Evolutionary conservation across 768 basidiomycete species (phyloP).

Genomic region (Lanmaoa pseudosensibilis): DNA sequence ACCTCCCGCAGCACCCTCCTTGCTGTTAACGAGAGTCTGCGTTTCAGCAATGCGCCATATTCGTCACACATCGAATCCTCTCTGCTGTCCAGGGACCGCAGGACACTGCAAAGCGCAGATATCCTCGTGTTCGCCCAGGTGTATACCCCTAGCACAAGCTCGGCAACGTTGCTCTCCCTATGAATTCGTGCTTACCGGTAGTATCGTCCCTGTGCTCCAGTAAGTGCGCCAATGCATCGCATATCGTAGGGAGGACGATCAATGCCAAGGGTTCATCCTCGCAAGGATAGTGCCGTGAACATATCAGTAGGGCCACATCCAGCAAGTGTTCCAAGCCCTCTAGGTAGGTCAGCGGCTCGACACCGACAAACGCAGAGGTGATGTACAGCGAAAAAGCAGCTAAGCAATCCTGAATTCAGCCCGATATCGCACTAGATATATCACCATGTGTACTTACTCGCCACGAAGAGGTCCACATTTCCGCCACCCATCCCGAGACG

Average conservation of each 20-base stretch:
- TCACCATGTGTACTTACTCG: constrained; percentile 38
- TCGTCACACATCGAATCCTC: constrained; percentile 10
- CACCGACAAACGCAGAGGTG: constrained; percentile 23
- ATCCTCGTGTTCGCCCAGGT: constrained; percentile 45
- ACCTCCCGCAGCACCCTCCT: constrained; percentile 33
- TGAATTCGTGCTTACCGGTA: constrained; percentile 26
- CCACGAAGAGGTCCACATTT: constrained; percentile 37
- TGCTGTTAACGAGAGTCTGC: constrained; percentile 30
- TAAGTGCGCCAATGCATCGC: constrained; percentile 46
- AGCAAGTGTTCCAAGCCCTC: constrained; percentile 50
- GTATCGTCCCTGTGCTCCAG: constrained; percentile 25
- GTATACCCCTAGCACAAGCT: constrained; percentile 12
- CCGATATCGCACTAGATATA: background rate
- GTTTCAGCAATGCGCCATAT: constrained; percentile 34
- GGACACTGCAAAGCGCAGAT: constrained; percentile 39
- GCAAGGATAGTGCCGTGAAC: constrained; percentile 43
- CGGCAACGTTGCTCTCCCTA: background rate
- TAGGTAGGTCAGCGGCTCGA: constrained; percentile 40
- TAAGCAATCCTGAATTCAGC: constrained; percentile 21
- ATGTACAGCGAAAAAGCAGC: constrained; percentile 51
- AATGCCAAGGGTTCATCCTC: constrained; percentile 54
- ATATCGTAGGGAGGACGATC: constrained; percentile 50
- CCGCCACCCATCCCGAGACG: constrained; percentile 29
- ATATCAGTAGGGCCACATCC: constrained; percentile 48
- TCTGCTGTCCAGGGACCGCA: constrained; percentile 34